These are phyloP conservation scores for Botrytis hyacinthi DNA, from an alignment of 2,329 filamentous ascomycete genomes.

Conservation along the genomic window DNA sequence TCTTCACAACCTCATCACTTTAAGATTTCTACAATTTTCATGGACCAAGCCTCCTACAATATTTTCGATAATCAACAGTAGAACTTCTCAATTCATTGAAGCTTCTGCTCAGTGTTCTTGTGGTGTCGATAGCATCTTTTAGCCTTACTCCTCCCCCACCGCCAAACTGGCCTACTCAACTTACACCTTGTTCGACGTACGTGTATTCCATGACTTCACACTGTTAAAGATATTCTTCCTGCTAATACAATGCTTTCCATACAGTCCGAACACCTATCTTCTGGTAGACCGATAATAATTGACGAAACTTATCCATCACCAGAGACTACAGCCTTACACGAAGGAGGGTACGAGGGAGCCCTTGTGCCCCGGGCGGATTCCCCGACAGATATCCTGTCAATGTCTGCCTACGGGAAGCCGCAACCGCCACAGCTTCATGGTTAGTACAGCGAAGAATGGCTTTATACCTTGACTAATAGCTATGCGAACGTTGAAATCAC, in stretches of 20 bases:
- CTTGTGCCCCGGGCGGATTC: constrained; percentile 39
- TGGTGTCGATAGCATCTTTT: constrained; percentile 11
- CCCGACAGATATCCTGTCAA: constrained; percentile 53
- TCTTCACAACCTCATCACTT: background rate
- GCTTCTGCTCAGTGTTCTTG: background rate
- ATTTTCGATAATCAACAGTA: constrained; percentile 8
- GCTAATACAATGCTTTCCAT: constrained; percentile 26
- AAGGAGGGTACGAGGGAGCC: constrained; percentile 40
- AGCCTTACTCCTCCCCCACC: constrained; percentile 26
- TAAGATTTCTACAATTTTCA: constrained; percentile 18
- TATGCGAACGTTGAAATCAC: constrained; percentile 12
- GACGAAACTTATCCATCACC: constrained; percentile 40
- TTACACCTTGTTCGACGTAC: constrained; percentile 38
- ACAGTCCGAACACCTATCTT: constrained; percentile 36
- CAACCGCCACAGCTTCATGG: constrained; percentile 77
- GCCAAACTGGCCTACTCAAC: constrained; percentile 40
- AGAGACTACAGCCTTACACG: constrained; percentile 39
- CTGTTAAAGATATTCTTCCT: constrained; percentile 1
- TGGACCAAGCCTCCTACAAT: constrained; percentile 21
- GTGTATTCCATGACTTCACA: constrained; percentile 19
- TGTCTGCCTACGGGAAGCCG: constrained; percentile 79
- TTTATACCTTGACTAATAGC: constrained; percentile 10
- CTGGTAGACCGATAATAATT: constrained; percentile 38
- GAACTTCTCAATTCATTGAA: constrained; percentile 8
- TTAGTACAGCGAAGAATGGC: constrained; percentile 52